Percentiles rank a stretch among this genome's conserved stretches.
phyloP scores from a whole-genome alignment of 176 grass and related monocot species.

The Paspalum vaginatum region DNA sequence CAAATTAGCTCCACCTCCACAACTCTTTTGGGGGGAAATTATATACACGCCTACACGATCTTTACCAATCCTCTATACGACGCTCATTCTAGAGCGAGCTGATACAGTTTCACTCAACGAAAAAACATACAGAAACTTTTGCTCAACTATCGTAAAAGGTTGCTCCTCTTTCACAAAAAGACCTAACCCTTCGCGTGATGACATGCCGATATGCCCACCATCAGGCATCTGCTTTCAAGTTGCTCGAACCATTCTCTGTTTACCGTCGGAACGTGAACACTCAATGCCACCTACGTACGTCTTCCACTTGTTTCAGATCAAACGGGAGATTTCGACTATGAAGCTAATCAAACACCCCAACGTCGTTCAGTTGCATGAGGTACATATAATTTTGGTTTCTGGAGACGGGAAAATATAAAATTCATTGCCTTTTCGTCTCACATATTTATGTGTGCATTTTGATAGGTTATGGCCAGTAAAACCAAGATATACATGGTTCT shows the following conservation, averaged over 20 bases:
- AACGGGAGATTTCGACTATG: constrained; percentile 95
- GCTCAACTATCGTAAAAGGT: neutral
- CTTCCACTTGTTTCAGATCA: constrained; percentile 63
- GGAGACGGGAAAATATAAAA: neutral
- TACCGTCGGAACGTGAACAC: neutral
- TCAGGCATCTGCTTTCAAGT: neutral
- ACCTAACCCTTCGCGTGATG: neutral
- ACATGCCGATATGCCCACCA: neutral
- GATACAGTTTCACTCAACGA: neutral
- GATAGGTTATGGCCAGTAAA: constrained; percentile 93
- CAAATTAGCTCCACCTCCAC: neutral
- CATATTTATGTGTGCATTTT: constrained; percentile 35
- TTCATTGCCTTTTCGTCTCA: neutral
- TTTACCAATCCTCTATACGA: no score
- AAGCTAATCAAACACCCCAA: constrained; percentile 98
- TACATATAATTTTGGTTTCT: constrained; percentile 11
- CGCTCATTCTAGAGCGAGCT: no score
- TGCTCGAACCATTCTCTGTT: neutral
- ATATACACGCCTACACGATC: neutral
- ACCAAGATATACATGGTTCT: constrained; percentile 99
- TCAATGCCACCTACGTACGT: neutral
- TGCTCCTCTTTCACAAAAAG: neutral
- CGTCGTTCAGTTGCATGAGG: constrained; percentile 92
- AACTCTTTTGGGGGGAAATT: neutral
- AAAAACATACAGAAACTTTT: neutral